Evolutionary conservation across 169 alveolate species (phyloP), one percentile per base, ranked within the genome.

Genomic region (Cryptosporidium parvum): DNA sequence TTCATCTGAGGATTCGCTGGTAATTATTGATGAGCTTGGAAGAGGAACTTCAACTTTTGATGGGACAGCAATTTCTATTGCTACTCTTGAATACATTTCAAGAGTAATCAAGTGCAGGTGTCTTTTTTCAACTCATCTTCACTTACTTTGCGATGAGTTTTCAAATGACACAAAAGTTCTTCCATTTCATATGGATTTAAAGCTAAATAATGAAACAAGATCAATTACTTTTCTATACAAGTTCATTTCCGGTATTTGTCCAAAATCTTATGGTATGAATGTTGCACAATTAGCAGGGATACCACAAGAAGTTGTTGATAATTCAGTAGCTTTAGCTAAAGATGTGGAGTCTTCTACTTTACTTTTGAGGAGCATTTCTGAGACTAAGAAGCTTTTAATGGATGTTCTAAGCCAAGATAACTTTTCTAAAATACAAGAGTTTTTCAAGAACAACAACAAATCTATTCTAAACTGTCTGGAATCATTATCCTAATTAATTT

Each of bases 21-120:
- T 98, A 10, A 93, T 98, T 42, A 94, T 98, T 85, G 99, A 98
- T 91, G 99, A 98, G 91, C 94, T 98, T 69, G 99, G 99, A 0
- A 94, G 99, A 86, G 99, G 99, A 37, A 99, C 99, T 0, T 96
- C 99, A 2, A 98, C 99, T 21, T 97, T 95, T 91, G 99, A 99
- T 92, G 99, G 99, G 8, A 97, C 98, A 21, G 98, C 99, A 18
- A 97, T 99, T 12, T 99, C 99, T 3, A 93, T 95, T 45, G 97
- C 99, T 9, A 95, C 98, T 23, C 92, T 98, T 42, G 96, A 95
- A 59, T 94, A 96, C 87, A 86, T 98, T 51, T 93, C 91, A 33
- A 67, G 67, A 37, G 39, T 56, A 9, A 84, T 94, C 8, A 75
- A 93, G 91, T 96, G 99, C 93, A 94, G 98, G 67, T 93, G 97